phyloP scores from a whole-genome alignment of 345 rosid genomes.

The Corymbia maculata region DNA sequence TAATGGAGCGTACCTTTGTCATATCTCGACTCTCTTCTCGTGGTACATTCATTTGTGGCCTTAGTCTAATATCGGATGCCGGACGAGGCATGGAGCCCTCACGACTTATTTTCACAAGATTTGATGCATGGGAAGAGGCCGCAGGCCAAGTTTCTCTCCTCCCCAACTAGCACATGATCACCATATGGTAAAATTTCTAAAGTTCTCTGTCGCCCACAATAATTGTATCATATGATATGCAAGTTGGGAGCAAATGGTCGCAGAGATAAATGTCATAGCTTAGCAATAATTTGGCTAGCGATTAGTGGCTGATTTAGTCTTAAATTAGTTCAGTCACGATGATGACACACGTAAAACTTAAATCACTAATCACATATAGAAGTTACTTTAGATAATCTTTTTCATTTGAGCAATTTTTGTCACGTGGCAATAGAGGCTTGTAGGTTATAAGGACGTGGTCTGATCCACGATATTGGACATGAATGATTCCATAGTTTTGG shows the following conservation, averaged over 20 bases:
- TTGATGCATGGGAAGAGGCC: too few species aligned
- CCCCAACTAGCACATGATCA: too few species aligned
- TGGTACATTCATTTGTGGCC: background rate
- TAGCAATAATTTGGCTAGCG: background rate
- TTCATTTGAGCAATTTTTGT: background rate
- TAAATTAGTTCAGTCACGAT: background rate
- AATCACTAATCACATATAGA: background rate
- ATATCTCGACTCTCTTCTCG: background rate
- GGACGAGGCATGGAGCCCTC: too few species aligned
- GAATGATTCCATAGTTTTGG: background rate
- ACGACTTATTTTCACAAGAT: too few species aligned
- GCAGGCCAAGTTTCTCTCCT: too few species aligned
- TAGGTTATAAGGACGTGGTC: background rate
- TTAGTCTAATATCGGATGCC: too few species aligned
- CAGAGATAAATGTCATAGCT: background rate
- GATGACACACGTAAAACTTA: background rate
- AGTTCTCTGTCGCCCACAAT: background rate
- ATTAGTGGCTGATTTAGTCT: background rate
- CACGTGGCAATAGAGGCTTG: too few species aligned
- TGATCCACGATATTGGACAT: background rate
- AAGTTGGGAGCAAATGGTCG: too few species aligned
- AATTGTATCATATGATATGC: background rate
- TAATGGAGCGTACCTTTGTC: fast-evolving
- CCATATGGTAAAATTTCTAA: too few species aligned
- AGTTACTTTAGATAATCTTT: background rate